Percentiles rank a stretch among this genome's conserved stretches.
phyloP scores from a whole-genome alignment of 2,329 filamentous ascomycete species.

The Aspergillus sp. region DNA sequence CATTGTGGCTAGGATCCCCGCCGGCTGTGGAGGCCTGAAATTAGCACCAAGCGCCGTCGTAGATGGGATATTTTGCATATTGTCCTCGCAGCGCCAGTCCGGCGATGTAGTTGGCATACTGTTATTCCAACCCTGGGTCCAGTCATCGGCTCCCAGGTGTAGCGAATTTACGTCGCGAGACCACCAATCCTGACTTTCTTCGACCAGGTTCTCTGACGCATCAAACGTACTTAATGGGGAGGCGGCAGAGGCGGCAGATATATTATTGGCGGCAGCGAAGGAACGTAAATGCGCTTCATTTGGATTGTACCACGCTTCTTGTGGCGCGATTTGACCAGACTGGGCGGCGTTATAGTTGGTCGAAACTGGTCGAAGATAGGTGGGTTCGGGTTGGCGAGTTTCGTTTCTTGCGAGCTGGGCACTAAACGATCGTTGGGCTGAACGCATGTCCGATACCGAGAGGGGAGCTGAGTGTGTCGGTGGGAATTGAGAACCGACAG shows the following conservation, averaged over 20 bases:
- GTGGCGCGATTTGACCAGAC: constrained; percentile 25
- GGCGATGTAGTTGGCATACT: constrained; percentile 16
- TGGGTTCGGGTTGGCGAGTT: constrained; percentile 31
- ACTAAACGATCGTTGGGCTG: constrained; percentile 19
- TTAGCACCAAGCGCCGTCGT: constrained; percentile 10
- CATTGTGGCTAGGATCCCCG: constrained; percentile 5
- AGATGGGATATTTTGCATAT: constrained; percentile 10
- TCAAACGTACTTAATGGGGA: constrained; percentile 57
- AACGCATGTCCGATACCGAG: constrained; percentile 21
- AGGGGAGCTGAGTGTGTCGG: constrained; percentile 14
- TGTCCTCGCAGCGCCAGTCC: constrained; percentile 14
- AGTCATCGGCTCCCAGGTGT: constrained; percentile 63
- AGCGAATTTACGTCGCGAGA: constrained; percentile 62
- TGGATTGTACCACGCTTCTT: constrained; percentile 36
- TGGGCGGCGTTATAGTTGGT: constrained; percentile 21
- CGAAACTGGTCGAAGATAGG: constrained; percentile 30
- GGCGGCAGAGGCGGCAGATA: constrained; percentile 41
- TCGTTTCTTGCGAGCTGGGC: constrained; percentile 21
- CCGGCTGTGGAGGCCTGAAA: constrained; percentile 8
- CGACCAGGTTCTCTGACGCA: constrained; percentile 59
- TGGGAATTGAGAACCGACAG: constrained; percentile 19
- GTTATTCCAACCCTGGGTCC: constrained; percentile 42
- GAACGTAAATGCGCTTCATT: constrained; percentile 22
- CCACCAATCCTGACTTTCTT: constrained; percentile 66
- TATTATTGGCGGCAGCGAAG: constrained; percentile 23